Evolutionary conservation across 805 yeast species (phyloP), one percentile per base, ranked within the genome.

Genomic region (Monosporozyma siamensis): DNA sequence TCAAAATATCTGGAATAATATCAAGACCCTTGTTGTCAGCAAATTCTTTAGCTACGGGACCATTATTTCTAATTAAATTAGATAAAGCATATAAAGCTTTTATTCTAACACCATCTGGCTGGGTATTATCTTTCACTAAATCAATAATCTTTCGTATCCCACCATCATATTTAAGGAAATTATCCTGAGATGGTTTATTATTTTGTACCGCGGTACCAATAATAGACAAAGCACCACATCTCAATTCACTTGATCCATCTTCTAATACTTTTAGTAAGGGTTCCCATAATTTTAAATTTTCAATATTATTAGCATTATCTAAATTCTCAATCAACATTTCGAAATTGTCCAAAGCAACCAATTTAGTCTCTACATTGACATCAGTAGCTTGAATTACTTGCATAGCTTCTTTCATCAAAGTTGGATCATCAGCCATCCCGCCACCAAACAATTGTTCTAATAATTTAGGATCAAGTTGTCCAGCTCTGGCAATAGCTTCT

Each of bases 191-290:
- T 44, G 72, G 75, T 3, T 77, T 78, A 60, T 92, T 92, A 60
- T 92, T 92, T 63, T 92, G 98, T 4, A 84, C 94, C 0, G 97
- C 95, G 0, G 90, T 83, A 2, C 95, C 96, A 20, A 89, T 73
- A 32, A 83, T 75, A 29, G 92, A 79, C 45, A 84, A 77, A 0
- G 89, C 82, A 43, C 69, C 67, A 7, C 72, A 66, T 44, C 78
- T 69, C 25, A 90, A 61, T 14, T 67, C 69, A 2, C 61, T 53
- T 3, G 66, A 67, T 2, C 67, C 65, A 6, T 67, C 64, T 24
- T 66, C 65, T 39, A 88, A 65, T 41, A 74, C 72, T 1, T 62
- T 58, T n/a, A 87, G 66, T 34, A 89, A 59, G 3, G 79, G 68
- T 18, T 72, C 77, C 98, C 97, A 92, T 48, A 88, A 71, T 49